Evolutionary conservation across 2,329 filamentous ascomycete genomes (phyloP), one percentile per base, ranked within the genome.

Genomic region (Cytospora schulzeri): DNA sequence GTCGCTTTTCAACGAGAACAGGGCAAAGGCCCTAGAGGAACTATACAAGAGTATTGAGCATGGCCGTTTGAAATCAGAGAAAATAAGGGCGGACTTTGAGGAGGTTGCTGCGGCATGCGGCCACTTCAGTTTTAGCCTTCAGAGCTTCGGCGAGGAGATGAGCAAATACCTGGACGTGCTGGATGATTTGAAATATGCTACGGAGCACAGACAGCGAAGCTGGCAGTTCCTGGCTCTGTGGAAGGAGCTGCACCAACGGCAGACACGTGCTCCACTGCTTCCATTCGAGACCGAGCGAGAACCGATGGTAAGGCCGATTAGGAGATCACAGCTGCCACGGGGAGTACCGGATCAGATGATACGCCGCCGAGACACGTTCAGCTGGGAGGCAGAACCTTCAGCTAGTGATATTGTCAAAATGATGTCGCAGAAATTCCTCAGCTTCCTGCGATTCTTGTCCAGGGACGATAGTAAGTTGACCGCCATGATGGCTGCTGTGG

Each of bases 51-150:
- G 86, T 59, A 92, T 93, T 66, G 88, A 93, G 70, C 81, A 93
- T 48, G 86, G 86, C 14, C 86, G 86, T 64, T 81, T 87, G 3
- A 84, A 87, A 51, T 88, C 90, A 0, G 83, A 92, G 60, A 90
- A 90, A 67, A 84, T 94, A 11, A 90, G 96, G 73, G 95, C 94
- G 2, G 95, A 98, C 75, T 93, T 97, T 64, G 95, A 99, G 75
- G 95, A 99, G 76, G 93, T 98, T 14, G 93, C 94, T 50, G 94
- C 95, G n/a, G 96, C 93, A 63, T 99, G 95, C 72, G 94, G 95
- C 0, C 93, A 98, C 76, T 99, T 98, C 73, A 94, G 91, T 73
- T 97, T 95, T 74, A 96, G 91, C 52, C 81, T 99, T 29, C 86
- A 95, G 68, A 91, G 95, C 69, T 94, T 98, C 72, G 93, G 92